phyloP scores from a whole-genome alignment of 1,139 yeast genomes.

The Taphrina pruni region DNA sequence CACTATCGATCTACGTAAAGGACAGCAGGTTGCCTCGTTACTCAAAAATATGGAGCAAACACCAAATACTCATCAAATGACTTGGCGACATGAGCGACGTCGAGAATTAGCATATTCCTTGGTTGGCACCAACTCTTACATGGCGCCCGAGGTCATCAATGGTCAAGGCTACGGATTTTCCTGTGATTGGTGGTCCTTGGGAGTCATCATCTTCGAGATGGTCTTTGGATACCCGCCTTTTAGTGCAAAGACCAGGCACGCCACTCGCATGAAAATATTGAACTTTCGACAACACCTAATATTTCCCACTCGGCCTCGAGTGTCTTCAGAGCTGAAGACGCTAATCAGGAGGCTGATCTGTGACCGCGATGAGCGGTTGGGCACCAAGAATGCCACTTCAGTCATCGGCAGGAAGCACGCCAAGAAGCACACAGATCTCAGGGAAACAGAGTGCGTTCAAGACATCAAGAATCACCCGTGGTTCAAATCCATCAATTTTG shows the following conservation, averaged over 20 bases:
- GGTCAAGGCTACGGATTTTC: constrained; percentile 83
- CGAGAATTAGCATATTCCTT: constrained; percentile 58
- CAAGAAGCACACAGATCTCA: neutral
- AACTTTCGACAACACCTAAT: constrained; percentile 32
- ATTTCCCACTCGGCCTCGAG: constrained; percentile 47
- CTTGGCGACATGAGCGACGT: constrained; percentile 39
- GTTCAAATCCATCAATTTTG: constrained; percentile 71
- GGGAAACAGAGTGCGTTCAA: constrained; percentile 52
- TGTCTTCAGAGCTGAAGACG: constrained; percentile 74
- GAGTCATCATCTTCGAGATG: constrained; percentile 90
- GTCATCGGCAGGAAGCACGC: neutral
- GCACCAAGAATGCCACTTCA: constrained; percentile 50
- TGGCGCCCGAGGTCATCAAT: constrained; percentile 90
- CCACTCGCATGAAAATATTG: constrained; percentile 41
- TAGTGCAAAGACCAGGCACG: constrained; percentile 66
- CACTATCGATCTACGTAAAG: constrained; percentile 39
- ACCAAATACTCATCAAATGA: constrained; percentile 29
- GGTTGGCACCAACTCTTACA: constrained; percentile 95
- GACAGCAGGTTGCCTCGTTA: constrained; percentile 12
- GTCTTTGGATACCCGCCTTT: constrained; percentile 93
- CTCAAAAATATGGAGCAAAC: neutral
- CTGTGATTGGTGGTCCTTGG: constrained; percentile 98
- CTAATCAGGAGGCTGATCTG: constrained; percentile 66
- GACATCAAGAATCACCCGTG: constrained; percentile 74
- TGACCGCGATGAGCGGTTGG: constrained; percentile 71